phyloP scores from a whole-genome alignment of 768 basidiomycete species.

The Trametes punicea region DNA sequence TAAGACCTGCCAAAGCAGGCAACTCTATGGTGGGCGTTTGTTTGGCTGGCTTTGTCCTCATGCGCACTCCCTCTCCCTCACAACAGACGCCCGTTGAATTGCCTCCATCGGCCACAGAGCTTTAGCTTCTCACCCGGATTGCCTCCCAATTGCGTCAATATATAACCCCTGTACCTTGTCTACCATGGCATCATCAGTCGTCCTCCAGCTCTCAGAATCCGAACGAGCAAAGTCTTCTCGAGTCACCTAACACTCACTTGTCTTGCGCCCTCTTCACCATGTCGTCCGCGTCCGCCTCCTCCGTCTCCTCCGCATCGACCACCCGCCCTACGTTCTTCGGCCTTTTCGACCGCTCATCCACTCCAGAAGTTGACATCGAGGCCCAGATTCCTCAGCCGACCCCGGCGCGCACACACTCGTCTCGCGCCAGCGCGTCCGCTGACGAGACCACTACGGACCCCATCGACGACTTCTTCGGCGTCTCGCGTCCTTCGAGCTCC shows the following conservation, averaged over 20 bases:
- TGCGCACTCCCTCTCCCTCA: background rate
- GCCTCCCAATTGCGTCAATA: slow-evolving; percentile 1
- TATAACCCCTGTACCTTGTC: background rate
- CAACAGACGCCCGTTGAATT: background rate
- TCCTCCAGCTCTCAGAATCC: background rate
- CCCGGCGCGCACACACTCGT: background rate
- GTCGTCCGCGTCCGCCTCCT: background rate
- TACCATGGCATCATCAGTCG: background rate
- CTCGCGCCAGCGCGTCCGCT: background rate
- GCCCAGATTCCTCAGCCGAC: slow-evolving; percentile 3
- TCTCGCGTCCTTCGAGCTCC: slow-evolving; percentile 19
- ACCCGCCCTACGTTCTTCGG: slow-evolving; percentile 12
- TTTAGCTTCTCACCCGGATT: background rate
- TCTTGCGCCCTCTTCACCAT: background rate
- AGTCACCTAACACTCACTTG: background rate
- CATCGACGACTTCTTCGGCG: slow-evolving; percentile 32
- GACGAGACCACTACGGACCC: slow-evolving; percentile 7
- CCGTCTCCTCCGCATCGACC: background rate
- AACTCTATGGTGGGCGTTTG: background rate
- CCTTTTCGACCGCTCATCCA: slow-evolving; percentile 3
- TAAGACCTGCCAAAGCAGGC: background rate
- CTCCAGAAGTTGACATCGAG: slow-evolving; percentile 4
- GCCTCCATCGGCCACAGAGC: background rate
- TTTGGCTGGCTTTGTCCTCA: slow-evolving; percentile 6
- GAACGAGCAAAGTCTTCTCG: background rate